Conservation (phyloP, 257 asterid genomes). For the Solanum virginianum region DNA sequence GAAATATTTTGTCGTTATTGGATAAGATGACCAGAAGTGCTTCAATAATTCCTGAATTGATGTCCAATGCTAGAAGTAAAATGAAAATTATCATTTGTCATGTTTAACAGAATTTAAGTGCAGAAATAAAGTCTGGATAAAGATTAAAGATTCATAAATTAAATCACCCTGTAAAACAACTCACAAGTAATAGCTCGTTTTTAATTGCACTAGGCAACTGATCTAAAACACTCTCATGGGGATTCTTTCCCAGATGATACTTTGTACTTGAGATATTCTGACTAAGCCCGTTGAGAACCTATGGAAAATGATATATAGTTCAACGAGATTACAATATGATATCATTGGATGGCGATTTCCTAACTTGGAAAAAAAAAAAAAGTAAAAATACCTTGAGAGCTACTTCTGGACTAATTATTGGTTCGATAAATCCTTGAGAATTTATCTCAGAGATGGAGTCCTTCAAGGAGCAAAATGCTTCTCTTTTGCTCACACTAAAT, state of each 20-base stretch:
- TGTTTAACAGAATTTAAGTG: neutral
- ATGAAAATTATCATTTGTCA: neutral
- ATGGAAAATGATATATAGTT: conserved; percentile 1
- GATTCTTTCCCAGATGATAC: conserved; percentile 71
- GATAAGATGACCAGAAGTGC: conserved; percentile 98
- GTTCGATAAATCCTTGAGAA: conserved; percentile 50
- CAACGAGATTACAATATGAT: neutral
- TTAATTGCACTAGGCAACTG: conserved; percentile 56
- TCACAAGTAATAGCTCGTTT: conserved; percentile 71
- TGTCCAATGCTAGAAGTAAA: conserved; percentile 63
- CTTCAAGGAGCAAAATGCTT: conserved; percentile 55
- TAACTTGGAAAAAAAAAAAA: neutral
- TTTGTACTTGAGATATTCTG: conserved; percentile 82
- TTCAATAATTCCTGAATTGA: conserved; percentile 83
- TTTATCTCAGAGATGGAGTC: conserved; percentile 37
- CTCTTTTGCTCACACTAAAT: conserved; percentile 40
- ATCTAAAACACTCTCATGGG: conserved; percentile 70
- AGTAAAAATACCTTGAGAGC: conserved; percentile 60
- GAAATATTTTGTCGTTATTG: conserved; percentile 69
- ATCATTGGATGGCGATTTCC: neutral
- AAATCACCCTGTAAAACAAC: conserved; percentile 8
- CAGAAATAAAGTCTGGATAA: neutral
- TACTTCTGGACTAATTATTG: conserved; percentile 52
- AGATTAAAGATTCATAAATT: neutral
- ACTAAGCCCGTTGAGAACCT: conserved; percentile 72